Percentiles rank a stretch among this genome's conserved stretches.
Conservation (phyloP, 169 alveolate genomes). For the Cyclospora cayetanensis region DNA sequence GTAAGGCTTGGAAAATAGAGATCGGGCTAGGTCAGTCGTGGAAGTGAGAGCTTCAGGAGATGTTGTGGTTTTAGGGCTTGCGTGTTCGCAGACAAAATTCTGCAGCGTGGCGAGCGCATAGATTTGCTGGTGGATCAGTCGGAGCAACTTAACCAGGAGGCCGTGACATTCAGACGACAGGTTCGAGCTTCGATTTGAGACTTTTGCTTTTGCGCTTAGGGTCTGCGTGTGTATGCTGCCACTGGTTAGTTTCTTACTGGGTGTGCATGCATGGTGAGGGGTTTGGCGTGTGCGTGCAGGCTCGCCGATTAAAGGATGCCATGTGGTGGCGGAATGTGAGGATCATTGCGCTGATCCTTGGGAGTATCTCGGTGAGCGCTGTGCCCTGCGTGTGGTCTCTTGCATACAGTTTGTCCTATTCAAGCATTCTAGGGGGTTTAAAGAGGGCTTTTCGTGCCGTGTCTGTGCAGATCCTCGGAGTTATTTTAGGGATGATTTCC, state of each 20-base stretch:
- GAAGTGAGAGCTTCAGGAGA: neutral
- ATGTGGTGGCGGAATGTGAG: constrained; percentile 69
- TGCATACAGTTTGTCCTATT: neutral
- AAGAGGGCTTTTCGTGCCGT: neutral
- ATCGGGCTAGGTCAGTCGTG: neutral
- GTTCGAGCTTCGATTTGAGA: neutral
- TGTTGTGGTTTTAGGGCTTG: neutral
- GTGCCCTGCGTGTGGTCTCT: neutral
- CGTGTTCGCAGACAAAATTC: constrained; percentile 41
- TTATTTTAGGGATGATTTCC: constrained; percentile 61
- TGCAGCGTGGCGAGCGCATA: constrained; percentile 70
- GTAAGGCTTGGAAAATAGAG: neutral
- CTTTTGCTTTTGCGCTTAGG: neutral
- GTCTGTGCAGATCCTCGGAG: constrained; percentile 27
- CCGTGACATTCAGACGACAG: constrained; percentile 59
- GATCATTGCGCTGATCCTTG: constrained; percentile 28
- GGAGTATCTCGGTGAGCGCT: constrained; percentile 8
- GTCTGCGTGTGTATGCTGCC: neutral
- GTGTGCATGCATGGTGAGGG: neutral
- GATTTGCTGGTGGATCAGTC: constrained; percentile 65
- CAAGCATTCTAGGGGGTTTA: neutral
- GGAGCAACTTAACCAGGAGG: constrained; percentile 66
- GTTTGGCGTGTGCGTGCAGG: constrained; percentile 39
- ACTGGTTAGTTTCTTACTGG: neutral
- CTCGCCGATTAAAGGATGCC: constrained; percentile 61